Evolutionary conservation across 352 stramenopile genomes (phyloP).

Genomic region (Pythium volutum): DNA sequence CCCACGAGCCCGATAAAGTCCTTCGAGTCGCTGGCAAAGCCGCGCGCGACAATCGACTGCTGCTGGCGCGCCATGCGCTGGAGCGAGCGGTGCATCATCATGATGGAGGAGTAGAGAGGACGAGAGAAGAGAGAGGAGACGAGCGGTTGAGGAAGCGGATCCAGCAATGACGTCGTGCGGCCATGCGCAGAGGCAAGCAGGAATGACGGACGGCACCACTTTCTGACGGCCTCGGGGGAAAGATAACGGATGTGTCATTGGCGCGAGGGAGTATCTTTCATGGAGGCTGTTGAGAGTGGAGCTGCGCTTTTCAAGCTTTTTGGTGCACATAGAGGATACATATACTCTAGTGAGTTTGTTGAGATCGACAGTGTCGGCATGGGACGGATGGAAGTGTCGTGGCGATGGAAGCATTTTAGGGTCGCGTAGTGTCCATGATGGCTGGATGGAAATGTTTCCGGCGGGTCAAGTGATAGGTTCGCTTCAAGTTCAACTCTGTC

Average conservation of each 20-base stretch:
- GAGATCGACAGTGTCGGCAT: neutral
- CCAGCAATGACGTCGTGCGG: constrained; percentile 11
- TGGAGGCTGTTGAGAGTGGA: no score
- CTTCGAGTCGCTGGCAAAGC: constrained; percentile 29
- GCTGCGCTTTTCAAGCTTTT: neutral
- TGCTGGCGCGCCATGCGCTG: neutral
- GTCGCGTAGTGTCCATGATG: constrained; percentile 7
- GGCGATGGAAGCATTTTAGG: neutral
- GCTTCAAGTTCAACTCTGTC: constrained; percentile 34
- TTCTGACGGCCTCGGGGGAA: constrained; percentile 2
- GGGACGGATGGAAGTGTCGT: neutral
- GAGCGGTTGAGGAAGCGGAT: constrained; percentile 4
- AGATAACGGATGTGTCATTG: constrained; percentile 10
- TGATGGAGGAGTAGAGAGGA: constrained; percentile 1
- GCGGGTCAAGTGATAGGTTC: constrained; percentile 15
- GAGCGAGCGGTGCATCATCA: constrained; percentile 17
- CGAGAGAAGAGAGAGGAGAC: neutral
- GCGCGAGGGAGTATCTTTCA: constrained; percentile 3
- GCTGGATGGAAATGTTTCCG: constrained; percentile 6
- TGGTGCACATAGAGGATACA: neutral
- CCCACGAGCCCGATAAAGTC: constrained; percentile 87
- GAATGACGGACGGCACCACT: neutral
- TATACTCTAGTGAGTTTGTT: neutral
- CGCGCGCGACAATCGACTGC: constrained; percentile 16
- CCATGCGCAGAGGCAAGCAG: neutral